Evolutionary conservation across 192 early-diverging fungal species (phyloP).

Genomic region (Physocladia obscura): DNA sequence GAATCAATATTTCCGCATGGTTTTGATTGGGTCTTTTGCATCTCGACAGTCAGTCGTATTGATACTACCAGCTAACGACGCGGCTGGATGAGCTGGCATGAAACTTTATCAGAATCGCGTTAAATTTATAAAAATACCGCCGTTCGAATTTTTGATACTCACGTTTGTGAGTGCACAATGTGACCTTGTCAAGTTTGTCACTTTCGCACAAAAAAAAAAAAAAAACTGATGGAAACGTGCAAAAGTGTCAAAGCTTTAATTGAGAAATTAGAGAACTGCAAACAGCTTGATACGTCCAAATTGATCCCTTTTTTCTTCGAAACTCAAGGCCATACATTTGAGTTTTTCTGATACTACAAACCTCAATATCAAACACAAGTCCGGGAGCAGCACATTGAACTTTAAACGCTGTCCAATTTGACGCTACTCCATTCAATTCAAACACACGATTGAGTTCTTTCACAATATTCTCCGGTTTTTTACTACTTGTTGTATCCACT

Average conservation of each 20-base stretch:
- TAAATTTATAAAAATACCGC: no score
- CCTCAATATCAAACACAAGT: slow-evolving; percentile 44
- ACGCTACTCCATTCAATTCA: slow-evolving; percentile 19
- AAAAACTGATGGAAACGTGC: no score
- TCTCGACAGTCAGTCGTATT: no score
- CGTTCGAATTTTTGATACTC: no score
- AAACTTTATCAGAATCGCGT: no score
- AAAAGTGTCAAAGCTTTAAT: slow-evolving; percentile 37
- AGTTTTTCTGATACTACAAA: slow-evolving; percentile 42
- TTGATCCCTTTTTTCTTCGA: slow-evolving; percentile 40
- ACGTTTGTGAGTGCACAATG: no score
- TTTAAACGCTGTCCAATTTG: slow-evolving; percentile 28
- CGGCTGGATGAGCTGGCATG: no score
- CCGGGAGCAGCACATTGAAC: slow-evolving; percentile 23
- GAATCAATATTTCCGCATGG: no score
- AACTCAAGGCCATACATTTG: slow-evolving; percentile 46
- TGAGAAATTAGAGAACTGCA: slow-evolving; percentile 45
- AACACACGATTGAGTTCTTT: slow-evolving; percentile 42
- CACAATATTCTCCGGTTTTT: slow-evolving; percentile 36
- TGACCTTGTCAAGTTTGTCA: neutral
- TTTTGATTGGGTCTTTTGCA: no score
- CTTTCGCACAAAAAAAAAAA: neutral
- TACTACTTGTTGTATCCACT: slow-evolving; percentile 48
- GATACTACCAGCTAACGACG: no score
- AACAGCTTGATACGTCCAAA: slow-evolving; percentile 41